These are phyloP conservation scores for Cenchrus americanus DNA, from an alignment of 176 grass and related monocot genomes.

Conservation along the genomic window DNA sequence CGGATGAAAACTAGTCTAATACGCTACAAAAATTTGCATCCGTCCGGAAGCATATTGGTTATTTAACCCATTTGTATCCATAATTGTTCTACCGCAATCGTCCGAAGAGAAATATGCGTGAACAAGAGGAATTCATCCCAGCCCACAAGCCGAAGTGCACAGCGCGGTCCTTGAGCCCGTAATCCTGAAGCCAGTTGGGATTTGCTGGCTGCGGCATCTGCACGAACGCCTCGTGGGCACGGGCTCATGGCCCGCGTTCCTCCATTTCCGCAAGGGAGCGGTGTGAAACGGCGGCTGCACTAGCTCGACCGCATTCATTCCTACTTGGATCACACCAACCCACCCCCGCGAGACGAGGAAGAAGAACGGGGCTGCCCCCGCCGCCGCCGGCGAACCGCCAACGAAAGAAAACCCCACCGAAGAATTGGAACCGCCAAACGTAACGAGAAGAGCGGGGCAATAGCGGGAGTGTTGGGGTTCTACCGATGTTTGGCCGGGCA, in stretches of 20 bases:
- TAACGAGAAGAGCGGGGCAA: not conserved
- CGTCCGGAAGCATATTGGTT: too few relatives aligned
- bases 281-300: too few relatives aligned
- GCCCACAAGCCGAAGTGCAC: not conserved
- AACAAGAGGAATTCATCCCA: not conserved
- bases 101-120: not conserved
- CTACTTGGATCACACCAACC: too few relatives aligned
- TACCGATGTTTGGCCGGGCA: too few relatives aligned
- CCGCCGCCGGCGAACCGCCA: not conserved
- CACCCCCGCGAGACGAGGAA: not conserved
- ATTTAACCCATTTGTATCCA: too few relatives aligned
- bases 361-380: not conserved
- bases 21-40: too few relatives aligned
- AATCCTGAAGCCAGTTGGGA: not conserved
- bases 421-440: too few relatives aligned
- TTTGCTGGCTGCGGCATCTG: not conserved
- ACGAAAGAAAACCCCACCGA: not conserved
- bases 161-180: not conserved
- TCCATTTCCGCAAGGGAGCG: too few relatives aligned
- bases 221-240: slow-evolving; percentile 13
- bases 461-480: too few relatives aligned
- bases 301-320: too few relatives aligned
- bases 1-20: too few relatives aligned
- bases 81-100: not conserved
- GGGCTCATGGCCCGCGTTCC: too few relatives aligned